Evolutionary conservation across 1,284 basidiomycete species (phyloP).

Genomic region (Calocybe gambosa): DNA sequence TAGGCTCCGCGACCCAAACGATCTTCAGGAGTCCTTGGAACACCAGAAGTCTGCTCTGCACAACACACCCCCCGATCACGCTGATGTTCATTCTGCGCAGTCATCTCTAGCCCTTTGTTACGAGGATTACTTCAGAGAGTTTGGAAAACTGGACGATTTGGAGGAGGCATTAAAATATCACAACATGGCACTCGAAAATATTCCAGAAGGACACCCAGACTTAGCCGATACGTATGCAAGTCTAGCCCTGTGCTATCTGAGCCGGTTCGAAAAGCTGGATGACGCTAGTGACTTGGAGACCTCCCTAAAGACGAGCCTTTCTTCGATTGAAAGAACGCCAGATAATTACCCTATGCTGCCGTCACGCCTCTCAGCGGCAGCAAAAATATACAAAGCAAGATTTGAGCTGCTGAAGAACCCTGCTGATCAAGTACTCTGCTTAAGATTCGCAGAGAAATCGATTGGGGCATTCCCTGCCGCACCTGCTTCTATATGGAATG

Average conservation of each 20-base stretch:
- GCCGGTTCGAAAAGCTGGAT: conserved; percentile 8
- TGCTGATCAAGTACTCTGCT: background rate
- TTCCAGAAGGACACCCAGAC: background rate
- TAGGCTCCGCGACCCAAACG: no score
- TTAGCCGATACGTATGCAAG: no score
- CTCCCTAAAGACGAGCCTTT: conserved; percentile 10
- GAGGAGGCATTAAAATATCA: background rate
- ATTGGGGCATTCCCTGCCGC: background rate
- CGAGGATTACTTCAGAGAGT: no score
- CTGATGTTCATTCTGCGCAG: background rate
- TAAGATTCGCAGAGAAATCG: background rate
- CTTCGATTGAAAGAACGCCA: conserved; percentile 8
- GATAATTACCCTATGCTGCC: background rate
- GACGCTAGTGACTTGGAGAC: conserved; percentile 13
- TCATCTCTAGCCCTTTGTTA: no score
- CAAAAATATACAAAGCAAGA: background rate
- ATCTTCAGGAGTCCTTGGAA: background rate
- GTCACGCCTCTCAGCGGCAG: background rate
- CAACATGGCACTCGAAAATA: background rate
- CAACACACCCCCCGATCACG: background rate
- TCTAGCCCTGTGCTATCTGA: no score
- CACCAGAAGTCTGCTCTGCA: background rate
- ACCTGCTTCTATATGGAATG: background rate
- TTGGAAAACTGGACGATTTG: no score
- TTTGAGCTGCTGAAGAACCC: background rate